Evolutionary conservation across 2,329 filamentous ascomycete species (phyloP).

Genomic region (Penicillium sp.): DNA sequence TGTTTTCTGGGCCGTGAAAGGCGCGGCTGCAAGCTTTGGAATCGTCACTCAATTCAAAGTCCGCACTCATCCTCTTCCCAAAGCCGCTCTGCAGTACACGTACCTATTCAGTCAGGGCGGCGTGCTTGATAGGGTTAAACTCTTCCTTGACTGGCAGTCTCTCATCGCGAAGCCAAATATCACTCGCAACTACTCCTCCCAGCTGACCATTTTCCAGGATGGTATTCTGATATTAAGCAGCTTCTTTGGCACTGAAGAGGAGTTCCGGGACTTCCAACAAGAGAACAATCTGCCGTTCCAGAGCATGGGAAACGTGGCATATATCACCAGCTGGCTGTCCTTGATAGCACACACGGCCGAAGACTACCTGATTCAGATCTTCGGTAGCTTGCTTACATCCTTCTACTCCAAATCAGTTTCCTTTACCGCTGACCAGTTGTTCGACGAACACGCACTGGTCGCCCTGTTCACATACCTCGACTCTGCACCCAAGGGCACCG

Average conservation of each 20-base stretch:
- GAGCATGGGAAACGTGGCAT: slow-evolving; percentile 19
- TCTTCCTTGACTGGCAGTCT: slow-evolving; percentile 61
- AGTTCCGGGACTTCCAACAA: slow-evolving; percentile 50
- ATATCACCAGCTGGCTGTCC: slow-evolving; percentile 33
- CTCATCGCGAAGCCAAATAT: slow-evolving; percentile 57
- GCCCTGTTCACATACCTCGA: slow-evolving; percentile 59
- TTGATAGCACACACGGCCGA: slow-evolving; percentile 29
- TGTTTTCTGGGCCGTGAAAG: slow-evolving; percentile 38
- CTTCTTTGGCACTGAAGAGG: slow-evolving; percentile 61
- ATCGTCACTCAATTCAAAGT: slow-evolving; percentile 44
- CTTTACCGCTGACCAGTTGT: slow-evolving; percentile 52
- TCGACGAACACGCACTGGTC: slow-evolving; percentile 49
- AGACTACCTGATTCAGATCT: slow-evolving; percentile 23
- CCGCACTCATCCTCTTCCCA: slow-evolving; percentile 37
- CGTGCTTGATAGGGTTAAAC: slow-evolving; percentile 49
- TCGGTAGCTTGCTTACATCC: slow-evolving; percentile 46
- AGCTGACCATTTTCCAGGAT: slow-evolving; percentile 57
- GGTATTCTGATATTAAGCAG: slow-evolving; percentile 61
- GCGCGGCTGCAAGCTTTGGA: slow-evolving; percentile 41
- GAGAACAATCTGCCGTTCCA: slow-evolving; percentile 27
- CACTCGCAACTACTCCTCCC: slow-evolving; percentile 59
- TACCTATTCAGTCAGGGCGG: slow-evolving; percentile 56
- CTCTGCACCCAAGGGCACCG: slow-evolving; percentile 50
- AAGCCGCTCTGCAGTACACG: slow-evolving; percentile 59
- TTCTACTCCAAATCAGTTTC: slow-evolving; percentile 63